Base-by-base conservation (phyloP, 2,329 filamentous ascomycete genomes). In the Teratosphaeriaceae sp. region DNA sequence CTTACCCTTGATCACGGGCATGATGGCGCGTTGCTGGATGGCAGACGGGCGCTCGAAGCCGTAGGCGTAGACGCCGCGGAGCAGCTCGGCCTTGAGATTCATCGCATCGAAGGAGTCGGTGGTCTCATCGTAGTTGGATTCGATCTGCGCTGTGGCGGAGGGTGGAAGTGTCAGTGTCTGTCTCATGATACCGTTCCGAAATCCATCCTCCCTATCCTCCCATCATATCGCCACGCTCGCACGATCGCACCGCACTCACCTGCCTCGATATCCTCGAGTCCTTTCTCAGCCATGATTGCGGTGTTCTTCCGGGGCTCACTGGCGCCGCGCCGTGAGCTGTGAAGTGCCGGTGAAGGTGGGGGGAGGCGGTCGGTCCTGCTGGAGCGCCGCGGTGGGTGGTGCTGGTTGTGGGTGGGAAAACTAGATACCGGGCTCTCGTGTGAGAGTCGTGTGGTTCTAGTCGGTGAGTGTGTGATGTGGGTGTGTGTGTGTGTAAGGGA, bases 101-200 rank as follows among this genome's bases (percentile, higher is more conserved):
- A 98, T 98, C 63, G 89, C 80, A 74, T 98, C 92, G 75, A 98
- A 98, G 51, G 88, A 95, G 75, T 98, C 94, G 73, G 92, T 90
- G 65, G 90, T 89, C 81, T 97, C 89, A 80, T 98, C 92, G 78
- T 97, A 98, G 87, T 98, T 98, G 69, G 89, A 95, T 81, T 98
- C 94, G 80, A 98, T 98, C 78, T 94, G 88, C 74, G 84, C 90
- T 95, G 69, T 63, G 46, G 46, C 42, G 49, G 21, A 18, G 31
- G 21, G 16, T 29, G 26, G 33, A 21, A 45, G 31, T 35, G n/a
- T 27, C 30, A 29, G 3, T 12, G 8, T 16, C 24, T 27, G 31
- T 16, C 30, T 21, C 22, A 6, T 11, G 11, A 29, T 20, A 18
- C 11, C 31, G 5, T 34, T 7, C 6, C n/a, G n/a, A n/a, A n/a